Evolutionary conservation across 495 filamentous ascomycete genomes (phyloP).

Genomic region (Amphirosellinia nigrospora): DNA sequence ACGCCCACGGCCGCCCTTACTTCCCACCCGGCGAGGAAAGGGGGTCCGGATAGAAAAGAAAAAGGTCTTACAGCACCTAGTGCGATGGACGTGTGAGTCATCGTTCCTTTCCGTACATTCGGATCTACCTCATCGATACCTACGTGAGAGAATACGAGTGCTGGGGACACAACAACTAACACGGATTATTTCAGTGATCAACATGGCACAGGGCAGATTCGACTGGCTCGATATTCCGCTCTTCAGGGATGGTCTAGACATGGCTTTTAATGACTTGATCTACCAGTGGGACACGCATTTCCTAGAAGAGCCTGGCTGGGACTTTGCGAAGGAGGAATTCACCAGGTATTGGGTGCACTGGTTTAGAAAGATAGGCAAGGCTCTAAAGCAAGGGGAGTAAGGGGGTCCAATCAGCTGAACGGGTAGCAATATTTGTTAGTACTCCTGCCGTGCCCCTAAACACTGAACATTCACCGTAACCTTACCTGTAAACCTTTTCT

Average conservation of each 20-base stretch:
- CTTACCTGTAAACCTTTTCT: neutral
- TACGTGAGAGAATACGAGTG: neutral
- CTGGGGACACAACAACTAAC: neutral
- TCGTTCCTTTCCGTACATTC: neutral
- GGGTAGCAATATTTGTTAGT: neutral
- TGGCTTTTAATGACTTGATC: slow-evolving; percentile 13
- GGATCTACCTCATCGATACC: neutral
- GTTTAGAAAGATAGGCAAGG: neutral
- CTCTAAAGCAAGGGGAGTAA: neutral
- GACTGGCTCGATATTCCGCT: neutral
- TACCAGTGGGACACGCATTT: slow-evolving; percentile 19
- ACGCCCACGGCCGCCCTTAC: neutral
- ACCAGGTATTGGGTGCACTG: slow-evolving; percentile 8
- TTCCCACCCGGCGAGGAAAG: slow-evolving; percentile 9
- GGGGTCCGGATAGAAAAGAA: neutral
- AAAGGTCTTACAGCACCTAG: slow-evolving; percentile 11
- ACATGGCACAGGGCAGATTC: slow-evolving; percentile 4
- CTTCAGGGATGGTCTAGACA: slow-evolving; percentile 8
- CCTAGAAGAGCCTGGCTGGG: neutral
- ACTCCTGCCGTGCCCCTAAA: neutral
- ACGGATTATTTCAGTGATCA: neutral
- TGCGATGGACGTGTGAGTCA: slow-evolving; percentile 15
- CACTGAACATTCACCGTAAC: neutral
- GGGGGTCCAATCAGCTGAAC: neutral
- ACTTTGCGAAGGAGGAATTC: neutral